phyloP scores from a whole-genome alignment of 2,329 filamentous ascomycete genomes.

The Aspergillus niger region DNA sequence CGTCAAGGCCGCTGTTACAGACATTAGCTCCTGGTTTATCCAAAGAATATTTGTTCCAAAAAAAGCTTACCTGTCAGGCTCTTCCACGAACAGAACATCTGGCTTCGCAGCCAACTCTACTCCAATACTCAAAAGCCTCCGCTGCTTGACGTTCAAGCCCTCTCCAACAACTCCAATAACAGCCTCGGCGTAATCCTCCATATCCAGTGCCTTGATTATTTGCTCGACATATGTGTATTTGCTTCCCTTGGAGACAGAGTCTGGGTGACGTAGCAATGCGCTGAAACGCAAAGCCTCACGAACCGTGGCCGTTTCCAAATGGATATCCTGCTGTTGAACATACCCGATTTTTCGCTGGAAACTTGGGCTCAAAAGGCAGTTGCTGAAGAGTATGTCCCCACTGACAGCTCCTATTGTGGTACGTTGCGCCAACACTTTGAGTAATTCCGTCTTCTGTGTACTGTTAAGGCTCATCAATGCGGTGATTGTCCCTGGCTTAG shows the following conservation, averaged over 20 bases:
- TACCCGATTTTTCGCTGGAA: constrained; percentile 40
- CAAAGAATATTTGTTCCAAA: background rate
- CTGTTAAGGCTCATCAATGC: constrained; percentile 89
- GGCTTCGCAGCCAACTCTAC: constrained; percentile 92
- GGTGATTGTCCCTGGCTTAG: constrained; percentile 86
- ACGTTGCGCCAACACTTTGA: constrained; percentile 81
- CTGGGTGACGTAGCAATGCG: constrained; percentile 79
- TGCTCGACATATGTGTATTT: constrained; percentile 85
- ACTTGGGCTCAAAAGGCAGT: constrained; percentile 62
- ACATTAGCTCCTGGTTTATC: background rate
- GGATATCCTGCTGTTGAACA: constrained; percentile 87
- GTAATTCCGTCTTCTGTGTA: constrained; percentile 84
- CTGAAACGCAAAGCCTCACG: constrained; percentile 84
- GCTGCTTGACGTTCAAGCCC: constrained; percentile 64
- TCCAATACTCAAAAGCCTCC: constrained; percentile 80
- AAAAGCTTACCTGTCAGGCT: constrained; percentile 67
- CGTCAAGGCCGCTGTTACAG: constrained; percentile 72
- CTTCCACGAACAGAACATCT: constrained; percentile 82
- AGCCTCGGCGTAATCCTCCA: constrained; percentile 85
- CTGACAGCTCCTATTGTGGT: constrained; percentile 83
- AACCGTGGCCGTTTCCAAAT: constrained; percentile 80
- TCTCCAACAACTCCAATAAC: constrained; percentile 85
- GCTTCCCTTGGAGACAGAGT: constrained; percentile 67
- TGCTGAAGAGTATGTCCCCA: constrained; percentile 81
- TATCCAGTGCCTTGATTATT: constrained; percentile 82